These are phyloP conservation scores for Fulvia fulva DNA, from an alignment of 2,329 filamentous ascomycete species.

Conservation along the genomic window DNA sequence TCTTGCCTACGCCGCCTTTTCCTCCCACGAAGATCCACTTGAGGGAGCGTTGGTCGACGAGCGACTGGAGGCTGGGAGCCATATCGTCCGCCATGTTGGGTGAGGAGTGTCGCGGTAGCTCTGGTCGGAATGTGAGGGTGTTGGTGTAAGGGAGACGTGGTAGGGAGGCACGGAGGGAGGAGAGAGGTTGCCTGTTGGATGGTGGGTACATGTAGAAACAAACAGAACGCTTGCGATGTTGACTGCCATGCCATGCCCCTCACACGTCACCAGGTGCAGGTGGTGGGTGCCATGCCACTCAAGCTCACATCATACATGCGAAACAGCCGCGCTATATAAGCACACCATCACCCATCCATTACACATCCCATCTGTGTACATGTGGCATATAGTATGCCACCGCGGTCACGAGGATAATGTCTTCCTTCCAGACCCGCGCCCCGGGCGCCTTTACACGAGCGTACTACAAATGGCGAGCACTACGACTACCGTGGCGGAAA, in stretches of 20 bases:
- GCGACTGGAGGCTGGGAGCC: constrained; percentile 88
- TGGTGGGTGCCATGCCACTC: neutral
- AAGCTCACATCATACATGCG: neutral
- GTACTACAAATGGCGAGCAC: constrained; percentile 61
- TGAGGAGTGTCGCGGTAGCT: neutral
- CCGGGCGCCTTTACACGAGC: constrained; percentile 41
- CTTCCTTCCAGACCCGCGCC: constrained; percentile 23
- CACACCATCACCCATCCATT: neutral
- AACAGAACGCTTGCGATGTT: neutral
- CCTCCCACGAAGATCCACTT: constrained; percentile 99
- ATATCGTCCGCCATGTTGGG: constrained; percentile 60
- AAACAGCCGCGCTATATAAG: too few relatives aligned
- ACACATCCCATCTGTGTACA: neutral
- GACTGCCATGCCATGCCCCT: neutral
- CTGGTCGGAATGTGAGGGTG: neutral
- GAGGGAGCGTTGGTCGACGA: constrained; percentile 90
- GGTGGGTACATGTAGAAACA: neutral
- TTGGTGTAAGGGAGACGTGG: neutral
- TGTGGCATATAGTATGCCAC: too few relatives aligned
- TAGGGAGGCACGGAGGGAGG: neutral
- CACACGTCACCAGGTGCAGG: constrained; percentile 3
- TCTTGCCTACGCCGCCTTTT: constrained; percentile 98
- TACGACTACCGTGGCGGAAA: constrained; percentile 59
- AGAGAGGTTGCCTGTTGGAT: neutral
- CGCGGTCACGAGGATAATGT: constrained; percentile 4